These are phyloP conservation scores for Pseudocercospora crystallina DNA, from an alignment of 2,329 filamentous ascomycete species.

Conservation along the genomic window DNA sequence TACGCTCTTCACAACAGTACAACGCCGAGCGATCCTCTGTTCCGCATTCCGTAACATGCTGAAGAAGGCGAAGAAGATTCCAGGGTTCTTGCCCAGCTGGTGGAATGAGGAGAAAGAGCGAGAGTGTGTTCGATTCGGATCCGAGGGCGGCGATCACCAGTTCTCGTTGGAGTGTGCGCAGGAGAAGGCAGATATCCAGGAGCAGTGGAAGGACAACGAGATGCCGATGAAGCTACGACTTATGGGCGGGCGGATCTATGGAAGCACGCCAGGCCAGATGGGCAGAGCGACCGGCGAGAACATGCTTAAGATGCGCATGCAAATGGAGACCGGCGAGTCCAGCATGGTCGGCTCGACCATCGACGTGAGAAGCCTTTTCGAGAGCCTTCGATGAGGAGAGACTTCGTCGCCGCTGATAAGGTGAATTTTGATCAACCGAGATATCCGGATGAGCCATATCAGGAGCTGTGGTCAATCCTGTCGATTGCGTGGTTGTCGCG, in stretches of 20 bases:
- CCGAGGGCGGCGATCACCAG: neutral
- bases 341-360: no score
- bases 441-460: no score
- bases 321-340: neutral
- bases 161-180: constrained; percentile 7
- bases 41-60: constrained; percentile 16
- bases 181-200: constrained; percentile 17
- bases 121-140: constrained; percentile 13
- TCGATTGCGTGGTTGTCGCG: no score
- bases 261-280: constrained; percentile 1
- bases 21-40: constrained; percentile 9
- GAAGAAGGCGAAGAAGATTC: constrained; percentile 11
- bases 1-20: no score
- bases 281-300: neutral
- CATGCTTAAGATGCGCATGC: neutral
- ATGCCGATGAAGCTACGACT: constrained; percentile 18
- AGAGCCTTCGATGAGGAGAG: no score
- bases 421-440: no score
- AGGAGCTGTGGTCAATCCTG: no score
- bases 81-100: constrained; percentile 19
- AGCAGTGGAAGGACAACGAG: constrained; percentile 13
- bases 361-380: no score
- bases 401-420: no score
- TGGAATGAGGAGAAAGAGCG: constrained; percentile 16
- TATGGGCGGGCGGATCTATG: constrained; percentile 11